These are phyloP conservation scores for Penicillium canariense DNA, from an alignment of 495 filamentous ascomycete species.

Conservation along the genomic window DNA sequence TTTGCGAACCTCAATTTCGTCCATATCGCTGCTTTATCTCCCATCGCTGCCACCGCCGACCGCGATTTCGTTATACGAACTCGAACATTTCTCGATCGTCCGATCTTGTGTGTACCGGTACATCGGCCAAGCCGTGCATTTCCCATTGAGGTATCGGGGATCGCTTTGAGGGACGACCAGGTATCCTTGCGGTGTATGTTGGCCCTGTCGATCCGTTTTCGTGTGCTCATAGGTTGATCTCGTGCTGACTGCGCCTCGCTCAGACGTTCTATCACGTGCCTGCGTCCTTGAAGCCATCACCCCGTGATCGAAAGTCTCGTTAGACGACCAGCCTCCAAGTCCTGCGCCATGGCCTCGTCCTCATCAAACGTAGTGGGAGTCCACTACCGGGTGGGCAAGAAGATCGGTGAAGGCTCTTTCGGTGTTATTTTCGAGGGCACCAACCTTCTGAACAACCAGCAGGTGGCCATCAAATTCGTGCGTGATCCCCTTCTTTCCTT, in stretches of 20 bases:
- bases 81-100: neutral
- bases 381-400: constrained; percentile 98
- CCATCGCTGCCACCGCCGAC: neutral
- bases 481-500: constrained; percentile 34
- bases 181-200: constrained; percentile 23
- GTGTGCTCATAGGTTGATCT: neutral
- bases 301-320: constrained; percentile 25
- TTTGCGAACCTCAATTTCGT: constrained; percentile 10
- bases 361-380: constrained; percentile 98
- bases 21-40: neutral
- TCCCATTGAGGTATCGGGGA: constrained; percentile 12
- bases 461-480: constrained; percentile 99
- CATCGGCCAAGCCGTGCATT: constrained; percentile 11
- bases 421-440: constrained; percentile 99
- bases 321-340: constrained; percentile 9
- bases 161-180: constrained; percentile 13
- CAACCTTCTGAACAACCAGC: constrained; percentile 98
- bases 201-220: neutral
- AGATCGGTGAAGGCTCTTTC: constrained; percentile 98
- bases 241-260: constrained; percentile 23
- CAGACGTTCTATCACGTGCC: constrained; percentile 31
- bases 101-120: constrained; percentile 7
- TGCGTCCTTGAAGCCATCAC: constrained; percentile 26
- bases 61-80: neutral
- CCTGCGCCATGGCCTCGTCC: constrained; percentile 73